Percentiles rank a stretch among this genome's conserved stretches.
Evolutionary conservation across 148 eudicot species (phyloP).

Genomic region (Hydrangea macrophylla): DNA sequence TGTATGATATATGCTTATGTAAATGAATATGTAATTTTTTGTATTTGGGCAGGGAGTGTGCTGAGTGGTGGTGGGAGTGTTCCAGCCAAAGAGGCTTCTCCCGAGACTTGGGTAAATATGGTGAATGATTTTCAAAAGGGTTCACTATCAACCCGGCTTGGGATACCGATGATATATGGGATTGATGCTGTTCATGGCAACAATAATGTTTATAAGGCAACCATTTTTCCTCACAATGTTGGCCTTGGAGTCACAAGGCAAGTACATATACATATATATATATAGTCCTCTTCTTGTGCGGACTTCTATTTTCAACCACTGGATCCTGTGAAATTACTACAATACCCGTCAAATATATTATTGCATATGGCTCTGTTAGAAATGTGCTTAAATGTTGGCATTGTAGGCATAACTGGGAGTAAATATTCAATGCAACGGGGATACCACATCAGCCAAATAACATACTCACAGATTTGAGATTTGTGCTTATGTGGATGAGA

Average conservation of each 20-base stretch:
- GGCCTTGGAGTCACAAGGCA: neutral
- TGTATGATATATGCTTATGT: neutral
- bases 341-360: too few species aligned
- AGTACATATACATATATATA: neutral
- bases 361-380: too few species aligned
- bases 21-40: neutral
- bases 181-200: slow-evolving; percentile 2
- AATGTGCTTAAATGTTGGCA: too few species aligned
- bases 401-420: too few species aligned
- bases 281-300: too few species aligned
- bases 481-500: too few species aligned
- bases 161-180: neutral
- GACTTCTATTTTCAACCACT: too few species aligned
- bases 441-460: too few species aligned
- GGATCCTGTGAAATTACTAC: too few species aligned
- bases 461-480: too few species aligned
- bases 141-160: neutral
- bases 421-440: too few species aligned
- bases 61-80: neutral
- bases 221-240: neutral
- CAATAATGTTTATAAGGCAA: neutral
- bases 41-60: neutral
- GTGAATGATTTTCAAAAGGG: neutral
- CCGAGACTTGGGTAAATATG: neutral
- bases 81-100: neutral